Percentiles rank a stretch among this genome's conserved stretches.
Evolutionary conservation across 75 land plant genomes (phyloP).

Genomic region (Picea glauca): DNA sequence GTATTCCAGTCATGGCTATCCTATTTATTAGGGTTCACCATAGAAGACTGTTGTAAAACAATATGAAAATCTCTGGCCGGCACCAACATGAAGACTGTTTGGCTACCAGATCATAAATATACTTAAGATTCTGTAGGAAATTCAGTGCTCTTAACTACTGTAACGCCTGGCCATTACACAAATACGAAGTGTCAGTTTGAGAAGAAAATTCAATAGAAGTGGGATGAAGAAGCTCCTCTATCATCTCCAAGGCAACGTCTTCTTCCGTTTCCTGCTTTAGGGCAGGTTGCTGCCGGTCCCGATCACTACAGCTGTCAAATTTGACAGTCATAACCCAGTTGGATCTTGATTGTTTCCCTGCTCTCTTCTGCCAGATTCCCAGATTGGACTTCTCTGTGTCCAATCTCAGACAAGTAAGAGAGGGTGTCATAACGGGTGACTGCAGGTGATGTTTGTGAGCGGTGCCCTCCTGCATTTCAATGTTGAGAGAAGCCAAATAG

Average conservation of each 20-base stretch:
- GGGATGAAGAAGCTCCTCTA: slow-evolving; percentile 49
- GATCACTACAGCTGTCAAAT: slow-evolving; percentile 19
- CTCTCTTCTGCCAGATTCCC: slow-evolving; percentile 89
- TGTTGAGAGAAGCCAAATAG: slow-evolving; percentile 33
- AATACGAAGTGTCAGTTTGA: too few relatives aligned
- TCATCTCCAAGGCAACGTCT: slow-evolving; percentile 60
- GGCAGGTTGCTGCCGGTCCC: slow-evolving; percentile 19
- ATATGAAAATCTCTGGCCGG: too few relatives aligned
- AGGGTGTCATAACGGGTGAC: slow-evolving; percentile 25
- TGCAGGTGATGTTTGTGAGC: not conserved
- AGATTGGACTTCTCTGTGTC: slow-evolving; percentile 78
- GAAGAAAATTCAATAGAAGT: too few relatives aligned
- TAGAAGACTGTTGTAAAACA: too few relatives aligned
- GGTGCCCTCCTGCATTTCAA: slow-evolving; percentile 3
- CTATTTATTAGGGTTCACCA: too few relatives aligned
- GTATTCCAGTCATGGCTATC: too few relatives aligned
- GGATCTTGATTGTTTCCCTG: slow-evolving; percentile 45
- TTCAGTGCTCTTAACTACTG: too few relatives aligned
- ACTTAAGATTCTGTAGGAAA: too few relatives aligned
- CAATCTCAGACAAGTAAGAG: slow-evolving; percentile 82
- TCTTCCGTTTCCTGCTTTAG: slow-evolving; percentile 22
- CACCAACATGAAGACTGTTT: too few relatives aligned
- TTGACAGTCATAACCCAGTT: slow-evolving; percentile 72
- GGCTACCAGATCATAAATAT: too few relatives aligned
- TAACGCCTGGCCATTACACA: too few relatives aligned